A percentile compares a stretch with the other conserved stretches of the same genome.
phyloP scores from a whole-genome alignment of 495 filamentous ascomycete genomes.

The Xylaria sp. region DNA sequence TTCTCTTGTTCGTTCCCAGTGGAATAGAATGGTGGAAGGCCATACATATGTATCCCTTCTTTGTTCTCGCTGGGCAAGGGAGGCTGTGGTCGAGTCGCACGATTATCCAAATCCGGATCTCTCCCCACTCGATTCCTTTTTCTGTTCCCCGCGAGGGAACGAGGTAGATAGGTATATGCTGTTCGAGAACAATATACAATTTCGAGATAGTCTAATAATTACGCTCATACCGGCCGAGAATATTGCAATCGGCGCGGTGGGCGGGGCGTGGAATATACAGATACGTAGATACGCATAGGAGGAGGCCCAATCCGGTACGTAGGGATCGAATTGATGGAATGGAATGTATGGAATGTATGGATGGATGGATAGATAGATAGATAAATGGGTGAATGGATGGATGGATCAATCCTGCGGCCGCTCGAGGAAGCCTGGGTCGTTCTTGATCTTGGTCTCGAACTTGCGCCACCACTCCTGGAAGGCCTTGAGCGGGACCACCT shows the following conservation, averaged over 20 bases:
- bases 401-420: slow-evolving; percentile 64
- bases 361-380: background rate
- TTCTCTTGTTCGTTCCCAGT: no score
- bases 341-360: no score
- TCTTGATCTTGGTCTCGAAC: slow-evolving; percentile 87
- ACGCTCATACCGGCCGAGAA: background rate
- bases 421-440: slow-evolving; percentile 90
- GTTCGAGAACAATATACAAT: background rate
- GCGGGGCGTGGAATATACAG: no score
- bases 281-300: background rate
- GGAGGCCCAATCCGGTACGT: background rate
- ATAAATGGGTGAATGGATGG: background rate
- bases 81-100: background rate
- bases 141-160: background rate
- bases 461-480: slow-evolving; percentile 98
- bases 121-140: background rate
- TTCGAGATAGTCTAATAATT: background rate
- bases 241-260: background rate
- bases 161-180: background rate
- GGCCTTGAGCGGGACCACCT: slow-evolving; percentile 86
- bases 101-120: background rate
- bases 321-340: no score
- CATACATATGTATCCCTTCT: background rate
- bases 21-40: no score
- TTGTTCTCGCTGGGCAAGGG: background rate